These are phyloP conservation scores for Botrytis cinerea DNA, from an alignment of 2,329 filamentous ascomycete genomes.

Conservation along the genomic window DNA sequence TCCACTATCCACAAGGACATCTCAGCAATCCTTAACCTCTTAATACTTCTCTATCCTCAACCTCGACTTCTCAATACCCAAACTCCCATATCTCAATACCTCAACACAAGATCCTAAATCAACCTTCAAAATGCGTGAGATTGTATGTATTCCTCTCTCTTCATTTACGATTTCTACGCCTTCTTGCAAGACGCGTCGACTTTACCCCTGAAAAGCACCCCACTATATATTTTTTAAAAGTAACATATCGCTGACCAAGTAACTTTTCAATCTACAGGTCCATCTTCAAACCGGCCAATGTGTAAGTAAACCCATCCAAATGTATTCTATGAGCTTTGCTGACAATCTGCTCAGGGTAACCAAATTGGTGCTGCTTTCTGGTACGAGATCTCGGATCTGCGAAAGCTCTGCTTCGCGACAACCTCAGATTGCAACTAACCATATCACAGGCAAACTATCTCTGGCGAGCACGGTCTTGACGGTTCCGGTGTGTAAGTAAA, in stretches of 20 bases:
- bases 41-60: conserved; percentile 29
- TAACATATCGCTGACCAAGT: conserved; percentile 56
- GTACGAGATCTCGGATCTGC: conserved; percentile 51
- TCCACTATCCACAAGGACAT: conserved; percentile 33
- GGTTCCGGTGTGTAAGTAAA: conserved; percentile 85
- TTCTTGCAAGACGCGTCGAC: conserved; percentile 44
- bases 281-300: conserved; percentile 99
- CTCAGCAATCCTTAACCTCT: conserved; percentile 29
- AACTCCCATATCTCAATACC: conserved; percentile 14
- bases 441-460: conserved; percentile 70
- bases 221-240: conserved; percentile 44
- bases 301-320: conserved; percentile 60
- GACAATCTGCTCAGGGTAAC: conserved; percentile 75
- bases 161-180: conserved; percentile 18
- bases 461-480: conserved; percentile 94
- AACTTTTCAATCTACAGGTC: conserved; percentile 66
- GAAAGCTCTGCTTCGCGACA: conserved; percentile 39
- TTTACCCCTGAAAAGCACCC: conserved; percentile 43
- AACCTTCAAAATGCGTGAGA: conserved; percentile 69
- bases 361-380: conserved; percentile 99
- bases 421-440: conserved; percentile 45
- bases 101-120: conserved; percentile 30
- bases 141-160: conserved; percentile 54
- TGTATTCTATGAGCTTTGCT: conserved; percentile 25
- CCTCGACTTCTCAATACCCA: conserved; percentile 27